A percentile compares a stretch with the other conserved stretches of the same genome.
Evolutionary conservation across 306 rosid species (phyloP).

Genomic region (Betula pendula): DNA sequence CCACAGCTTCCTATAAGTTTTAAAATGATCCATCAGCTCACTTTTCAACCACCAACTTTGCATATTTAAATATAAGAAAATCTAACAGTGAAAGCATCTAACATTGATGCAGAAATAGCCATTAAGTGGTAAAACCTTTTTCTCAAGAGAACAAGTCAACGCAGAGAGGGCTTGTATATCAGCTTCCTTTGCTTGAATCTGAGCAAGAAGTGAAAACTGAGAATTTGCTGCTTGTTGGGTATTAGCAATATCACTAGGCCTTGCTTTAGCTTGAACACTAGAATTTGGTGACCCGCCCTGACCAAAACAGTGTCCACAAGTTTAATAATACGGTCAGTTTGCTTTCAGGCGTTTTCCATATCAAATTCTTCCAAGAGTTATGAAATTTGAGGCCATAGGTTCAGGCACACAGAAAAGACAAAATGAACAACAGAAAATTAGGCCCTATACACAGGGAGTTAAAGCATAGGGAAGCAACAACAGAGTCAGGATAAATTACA

Average conservation of each 20-base stretch:
- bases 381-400: background rate
- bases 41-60: constrained; percentile 11
- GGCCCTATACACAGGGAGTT: background rate
- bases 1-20: constrained; percentile 67
- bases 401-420: constrained; percentile 1
- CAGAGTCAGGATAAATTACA: background rate
- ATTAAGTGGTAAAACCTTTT: constrained; percentile 59
- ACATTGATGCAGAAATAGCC: background rate
- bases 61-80: too few relatives aligned
- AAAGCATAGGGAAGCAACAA: background rate
- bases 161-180: constrained; percentile 75
- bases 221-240: constrained; percentile 47
- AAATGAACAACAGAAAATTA: background rate
- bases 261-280: constrained; percentile 47
- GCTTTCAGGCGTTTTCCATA: background rate
- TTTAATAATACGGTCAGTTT: background rate
- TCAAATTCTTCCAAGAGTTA: background rate
- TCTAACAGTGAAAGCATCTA: too few relatives aligned
- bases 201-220: constrained; percentile 50
- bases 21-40: constrained; percentile 38
- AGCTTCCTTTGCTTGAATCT: constrained; percentile 70
- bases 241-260: constrained; percentile 44
- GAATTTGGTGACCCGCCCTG: constrained; percentile 48
- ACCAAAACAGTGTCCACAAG: constrained; percentile 15
- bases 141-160: constrained; percentile 77